These are phyloP conservation scores for Dipteronia dyeriana DNA, from an alignment of 345 rosid species.

Conservation along the genomic window DNA sequence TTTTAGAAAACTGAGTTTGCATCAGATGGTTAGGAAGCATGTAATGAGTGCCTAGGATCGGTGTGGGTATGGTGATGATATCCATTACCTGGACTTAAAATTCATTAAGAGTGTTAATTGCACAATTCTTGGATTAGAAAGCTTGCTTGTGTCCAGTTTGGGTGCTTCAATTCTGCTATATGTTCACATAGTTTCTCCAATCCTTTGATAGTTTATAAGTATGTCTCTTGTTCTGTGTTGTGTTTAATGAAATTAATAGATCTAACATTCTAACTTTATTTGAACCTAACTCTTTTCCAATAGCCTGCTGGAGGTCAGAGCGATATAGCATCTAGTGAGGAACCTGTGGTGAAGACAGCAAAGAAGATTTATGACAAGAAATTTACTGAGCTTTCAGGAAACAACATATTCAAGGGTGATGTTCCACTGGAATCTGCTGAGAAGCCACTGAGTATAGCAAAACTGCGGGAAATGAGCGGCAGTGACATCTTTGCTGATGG, in stretches of 20 bases:
- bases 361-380: constrained; percentile 85
- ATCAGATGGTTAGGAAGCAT: background rate
- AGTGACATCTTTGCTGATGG: constrained; percentile 87
- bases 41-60: background rate
- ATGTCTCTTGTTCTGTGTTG: background rate
- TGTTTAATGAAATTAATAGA: background rate
- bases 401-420: constrained; percentile 80
- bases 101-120: background rate
- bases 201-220: background rate
- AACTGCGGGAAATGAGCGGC: constrained; percentile 80
- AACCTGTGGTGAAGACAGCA: constrained; percentile 63
- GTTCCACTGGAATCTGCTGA: constrained; percentile 54
- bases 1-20: background rate
- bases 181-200: background rate
- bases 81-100: background rate
- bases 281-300: constrained; percentile 12
- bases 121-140: background rate
- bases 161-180: background rate
- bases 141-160: background rate
- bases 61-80: background rate
- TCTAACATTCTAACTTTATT: background rate
- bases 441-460: constrained; percentile 69
- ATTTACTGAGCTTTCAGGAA: constrained; percentile 80
- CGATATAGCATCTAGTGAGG: constrained; percentile 33
- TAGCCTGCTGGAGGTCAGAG: constrained; percentile 55